Evolutionary conservation across 1,139 yeast genomes (phyloP).

Genomic region (Blastobotrys serpentis): DNA sequence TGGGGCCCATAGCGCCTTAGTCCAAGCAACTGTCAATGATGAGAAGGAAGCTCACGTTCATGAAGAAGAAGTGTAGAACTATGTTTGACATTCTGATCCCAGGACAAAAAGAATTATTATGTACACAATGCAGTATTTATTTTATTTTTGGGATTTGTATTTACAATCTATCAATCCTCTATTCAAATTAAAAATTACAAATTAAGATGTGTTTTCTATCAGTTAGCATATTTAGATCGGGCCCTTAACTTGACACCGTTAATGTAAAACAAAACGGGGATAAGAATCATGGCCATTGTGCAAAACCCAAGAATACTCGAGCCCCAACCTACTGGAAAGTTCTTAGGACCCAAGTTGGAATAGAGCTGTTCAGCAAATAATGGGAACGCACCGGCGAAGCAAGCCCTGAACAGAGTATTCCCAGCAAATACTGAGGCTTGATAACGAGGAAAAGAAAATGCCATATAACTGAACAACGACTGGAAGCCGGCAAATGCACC

Average conservation of each 20-base stretch:
- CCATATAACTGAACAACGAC: slow-evolving; percentile 65
- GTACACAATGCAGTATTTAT: no score
- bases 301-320: slow-evolving; percentile 50
- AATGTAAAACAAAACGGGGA: slow-evolving; percentile 30
- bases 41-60: slow-evolving; percentile 3
- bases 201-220: neutral
- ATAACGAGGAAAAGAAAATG: slow-evolving; percentile 71
- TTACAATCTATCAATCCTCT: no score
- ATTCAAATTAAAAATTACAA: no score
- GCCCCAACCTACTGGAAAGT: slow-evolving; percentile 60
- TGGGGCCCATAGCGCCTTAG: slow-evolving; percentile 13
- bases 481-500: slow-evolving; percentile 74
- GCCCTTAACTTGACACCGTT: slow-evolving; percentile 4
- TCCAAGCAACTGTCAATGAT: slow-evolving; percentile 12
- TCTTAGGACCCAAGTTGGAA: slow-evolving; percentile 43
- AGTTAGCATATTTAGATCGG: slow-evolving; percentile 7
- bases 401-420: slow-evolving; percentile 52
- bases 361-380: slow-evolving; percentile 56
- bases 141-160: no score
- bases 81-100: no score
- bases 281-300: slow-evolving; percentile 44
- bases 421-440: slow-evolving; percentile 62
- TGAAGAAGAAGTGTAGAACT: slow-evolving; percentile 1
- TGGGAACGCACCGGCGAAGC: slow-evolving; percentile 62
- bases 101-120: no score